Conservation (phyloP, 768 basidiomycete genomes). For the Brasilioporus rufonigricans region DNA sequence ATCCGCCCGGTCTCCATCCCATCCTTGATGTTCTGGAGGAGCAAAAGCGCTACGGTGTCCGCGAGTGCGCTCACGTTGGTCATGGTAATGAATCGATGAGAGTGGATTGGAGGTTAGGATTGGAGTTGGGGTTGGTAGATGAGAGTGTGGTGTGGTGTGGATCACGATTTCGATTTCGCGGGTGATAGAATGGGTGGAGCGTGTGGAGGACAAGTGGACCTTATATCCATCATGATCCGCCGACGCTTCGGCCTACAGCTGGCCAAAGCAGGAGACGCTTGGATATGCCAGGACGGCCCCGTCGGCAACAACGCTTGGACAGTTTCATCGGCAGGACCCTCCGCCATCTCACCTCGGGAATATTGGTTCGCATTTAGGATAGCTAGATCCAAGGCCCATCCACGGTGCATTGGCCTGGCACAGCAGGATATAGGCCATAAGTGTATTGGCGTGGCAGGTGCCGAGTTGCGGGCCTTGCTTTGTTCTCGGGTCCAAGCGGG, state of each 20-base stretch:
- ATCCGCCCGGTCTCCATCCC: slow-evolving; percentile 13
- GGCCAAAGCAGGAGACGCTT: slow-evolving; percentile 20
- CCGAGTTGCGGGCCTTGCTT: slow-evolving; percentile 20
- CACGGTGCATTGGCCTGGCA: neutral
- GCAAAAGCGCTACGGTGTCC: slow-evolving; percentile 3
- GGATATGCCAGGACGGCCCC: slow-evolving; percentile 3
- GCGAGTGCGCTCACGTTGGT: neutral
- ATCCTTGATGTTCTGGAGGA: slow-evolving; percentile 11
- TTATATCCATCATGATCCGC: slow-evolving; percentile 11
- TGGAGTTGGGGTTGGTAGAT: neutral
- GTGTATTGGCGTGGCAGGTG: slow-evolving; percentile 3
- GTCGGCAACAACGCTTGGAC: slow-evolving; percentile 3
- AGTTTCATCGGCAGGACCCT: slow-evolving; percentile 5
- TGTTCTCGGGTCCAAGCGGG: slow-evolving; percentile 12
- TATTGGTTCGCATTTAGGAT: slow-evolving; percentile 1
- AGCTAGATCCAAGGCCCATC: neutral
- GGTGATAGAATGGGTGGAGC: neutral
- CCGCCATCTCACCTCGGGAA: slow-evolving; percentile 14
- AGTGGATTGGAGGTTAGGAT: neutral
- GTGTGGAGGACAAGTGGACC: slow-evolving; percentile 1
- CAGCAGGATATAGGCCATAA: neutral
- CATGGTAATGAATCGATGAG: slow-evolving; percentile 8
- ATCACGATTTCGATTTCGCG: neutral
- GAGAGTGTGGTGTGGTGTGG: neutral
- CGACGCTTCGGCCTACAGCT: slow-evolving; percentile 3